A percentile compares a stretch with the other conserved stretches of the same genome.
Conservation (phyloP, 1,284 basidiomycete genomes). For the Fomitiporia mediterranea region DNA sequence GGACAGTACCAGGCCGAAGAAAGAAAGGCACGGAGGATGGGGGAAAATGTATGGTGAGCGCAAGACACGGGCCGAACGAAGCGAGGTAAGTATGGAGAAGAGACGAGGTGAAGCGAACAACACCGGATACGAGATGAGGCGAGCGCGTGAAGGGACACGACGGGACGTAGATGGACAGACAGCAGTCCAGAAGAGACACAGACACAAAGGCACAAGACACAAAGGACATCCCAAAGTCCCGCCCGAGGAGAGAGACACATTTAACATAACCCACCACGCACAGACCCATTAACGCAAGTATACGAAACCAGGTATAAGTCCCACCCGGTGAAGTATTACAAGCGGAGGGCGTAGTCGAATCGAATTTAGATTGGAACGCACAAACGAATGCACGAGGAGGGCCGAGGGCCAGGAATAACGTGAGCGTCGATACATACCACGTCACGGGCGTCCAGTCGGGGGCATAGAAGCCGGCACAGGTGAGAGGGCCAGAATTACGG, state of each 20-base stretch:
- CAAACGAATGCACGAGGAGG: not conserved
- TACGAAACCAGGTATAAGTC: not conserved
- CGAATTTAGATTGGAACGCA: not conserved
- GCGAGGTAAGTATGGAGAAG: conserved; percentile 17
- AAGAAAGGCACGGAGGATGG: conserved; percentile 21
- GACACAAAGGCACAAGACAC: too few relatives aligned
- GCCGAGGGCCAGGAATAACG: too few relatives aligned
- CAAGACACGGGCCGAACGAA: conserved; percentile 28
- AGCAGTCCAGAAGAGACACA: too few relatives aligned
- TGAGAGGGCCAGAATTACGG: not conserved
- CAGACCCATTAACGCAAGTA: not conserved
- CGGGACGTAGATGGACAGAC: too few relatives aligned
- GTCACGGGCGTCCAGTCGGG: too few relatives aligned
- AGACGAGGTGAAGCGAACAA: conserved; percentile 22
- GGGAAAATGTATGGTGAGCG: conserved; percentile 16
- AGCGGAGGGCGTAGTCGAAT: not conserved
- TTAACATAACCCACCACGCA: not conserved
- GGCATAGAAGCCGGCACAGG: not conserved
- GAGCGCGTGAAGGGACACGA: not conserved
- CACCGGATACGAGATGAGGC: not conserved
- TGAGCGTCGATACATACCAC: too few relatives aligned
- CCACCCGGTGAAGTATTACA: not conserved
- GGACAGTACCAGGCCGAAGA: not conserved
- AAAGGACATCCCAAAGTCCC: not conserved
- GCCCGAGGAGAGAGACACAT: not conserved